phyloP scores from a whole-genome alignment of 2,329 filamentous ascomycete genomes.

The Exophiala dermatitidis region DNA sequence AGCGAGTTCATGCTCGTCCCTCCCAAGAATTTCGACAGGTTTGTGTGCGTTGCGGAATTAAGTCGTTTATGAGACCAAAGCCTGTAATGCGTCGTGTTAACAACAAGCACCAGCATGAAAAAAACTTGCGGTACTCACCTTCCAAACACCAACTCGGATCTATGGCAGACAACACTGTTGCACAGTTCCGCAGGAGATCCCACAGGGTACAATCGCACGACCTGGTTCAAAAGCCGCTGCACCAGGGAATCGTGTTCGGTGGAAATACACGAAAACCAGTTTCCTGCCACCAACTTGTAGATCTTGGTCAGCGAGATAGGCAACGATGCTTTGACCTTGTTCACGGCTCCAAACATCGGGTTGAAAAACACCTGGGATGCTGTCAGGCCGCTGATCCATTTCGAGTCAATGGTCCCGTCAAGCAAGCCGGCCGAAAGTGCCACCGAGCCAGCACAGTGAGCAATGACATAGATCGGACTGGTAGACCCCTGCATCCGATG shows the following conservation, averaged over 20 bases:
- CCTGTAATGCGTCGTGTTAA: neutral
- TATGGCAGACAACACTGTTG: conserved; percentile 4
- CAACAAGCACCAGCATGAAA: neutral
- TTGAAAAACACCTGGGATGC: conserved; percentile 8
- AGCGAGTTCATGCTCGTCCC: conserved; percentile 31
- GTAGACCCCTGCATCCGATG: neutral
- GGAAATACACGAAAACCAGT: conserved; percentile 3
- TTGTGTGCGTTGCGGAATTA: conserved; percentile 4
- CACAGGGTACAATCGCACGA: conserved; percentile 5
- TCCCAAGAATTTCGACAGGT: conserved; percentile 3
- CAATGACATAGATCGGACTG: conserved; percentile 2
- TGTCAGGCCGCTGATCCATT: conserved; percentile 6
- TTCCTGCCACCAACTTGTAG: conserved; percentile 8
- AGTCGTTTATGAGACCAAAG: conserved; percentile 6
- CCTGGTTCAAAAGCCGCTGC: conserved; percentile 4
- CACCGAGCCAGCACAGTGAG: conserved; percentile 8
- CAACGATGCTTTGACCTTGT: conserved; percentile 4
- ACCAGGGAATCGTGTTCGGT: conserved; percentile 2
- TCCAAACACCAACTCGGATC: conserved; percentile 5
- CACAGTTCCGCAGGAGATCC: conserved; percentile 3
- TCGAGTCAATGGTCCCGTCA: conserved; percentile 4
- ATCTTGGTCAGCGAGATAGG: neutral
- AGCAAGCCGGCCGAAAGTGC: conserved; percentile 5
- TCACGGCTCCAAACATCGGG: conserved; percentile 1
- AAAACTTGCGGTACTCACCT: neutral